phyloP scores from a whole-genome alignment of 257 asterid species.

The Solanum paucissectum region DNA sequence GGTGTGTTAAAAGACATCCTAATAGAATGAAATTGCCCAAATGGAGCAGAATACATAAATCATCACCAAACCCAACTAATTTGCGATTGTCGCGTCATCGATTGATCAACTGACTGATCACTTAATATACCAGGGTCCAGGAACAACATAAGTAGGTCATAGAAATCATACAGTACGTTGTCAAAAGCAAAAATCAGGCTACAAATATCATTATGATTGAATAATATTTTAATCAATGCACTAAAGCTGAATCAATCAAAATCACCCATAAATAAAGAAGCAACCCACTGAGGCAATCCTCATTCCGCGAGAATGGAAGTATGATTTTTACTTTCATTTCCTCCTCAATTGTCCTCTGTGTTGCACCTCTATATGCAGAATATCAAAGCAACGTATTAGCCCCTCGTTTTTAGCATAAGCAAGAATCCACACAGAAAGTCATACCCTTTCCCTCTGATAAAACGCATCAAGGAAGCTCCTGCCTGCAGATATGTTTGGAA shows the following conservation, averaged over 20 bases:
- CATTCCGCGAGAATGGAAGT: conserved; percentile 51
- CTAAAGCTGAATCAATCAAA: not conserved
- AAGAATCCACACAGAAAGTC: not conserved
- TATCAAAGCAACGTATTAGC: not conserved
- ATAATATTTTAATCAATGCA: not conserved
- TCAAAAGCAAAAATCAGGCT: not conserved
- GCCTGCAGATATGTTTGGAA: conserved; percentile 40
- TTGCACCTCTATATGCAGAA: conserved; percentile 44
- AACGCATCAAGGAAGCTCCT: conserved; percentile 68
- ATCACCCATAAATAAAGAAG: conserved; percentile 5
- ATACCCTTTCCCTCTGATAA: conserved; percentile 74
- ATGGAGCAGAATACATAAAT: not conserved
- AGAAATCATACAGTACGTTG: not conserved
- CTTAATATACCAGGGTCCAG: not conserved
- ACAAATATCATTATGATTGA: not conserved
- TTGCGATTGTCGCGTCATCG: not conserved
- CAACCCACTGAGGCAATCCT: conserved; percentile 62
- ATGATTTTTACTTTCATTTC: conserved; percentile 49
- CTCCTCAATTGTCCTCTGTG: conserved; percentile 48
- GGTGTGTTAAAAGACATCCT: not conserved
- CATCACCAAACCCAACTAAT: not conserved
- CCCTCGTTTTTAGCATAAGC: not conserved
- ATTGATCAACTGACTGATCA: not conserved
- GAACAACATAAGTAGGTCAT: not conserved
- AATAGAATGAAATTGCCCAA: not conserved